These are phyloP conservation scores for Andrographis paniculata DNA, from an alignment of 305 asterid species.

Conservation along the genomic window DNA sequence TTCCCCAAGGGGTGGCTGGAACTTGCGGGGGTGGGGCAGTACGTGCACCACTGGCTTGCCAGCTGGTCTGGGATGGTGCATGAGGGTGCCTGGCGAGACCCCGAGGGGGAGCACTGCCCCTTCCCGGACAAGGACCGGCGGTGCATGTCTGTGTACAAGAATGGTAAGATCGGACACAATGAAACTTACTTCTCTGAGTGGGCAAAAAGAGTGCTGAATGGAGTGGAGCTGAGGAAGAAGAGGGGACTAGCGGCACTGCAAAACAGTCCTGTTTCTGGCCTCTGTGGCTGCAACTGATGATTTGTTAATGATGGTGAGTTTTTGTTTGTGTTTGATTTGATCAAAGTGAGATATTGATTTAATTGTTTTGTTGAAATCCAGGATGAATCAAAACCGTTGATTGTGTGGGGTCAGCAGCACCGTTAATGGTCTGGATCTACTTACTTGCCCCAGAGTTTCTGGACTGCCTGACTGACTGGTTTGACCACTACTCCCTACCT, in stretches of 20 bases:
- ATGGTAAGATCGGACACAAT: constrained; percentile 46
- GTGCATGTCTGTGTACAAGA: constrained; percentile 41
- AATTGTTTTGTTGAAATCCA: too few species aligned
- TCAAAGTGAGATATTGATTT: too few species aligned
- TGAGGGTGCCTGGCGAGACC: constrained; percentile 53
- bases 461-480: too few species aligned
- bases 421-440: too few species aligned
- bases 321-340: too few species aligned
- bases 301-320: too few species aligned
- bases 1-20: constrained; percentile 64
- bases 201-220: constrained; percentile 31
- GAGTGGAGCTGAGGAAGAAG: constrained; percentile 16
- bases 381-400: too few species aligned
- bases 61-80: constrained; percentile 45
- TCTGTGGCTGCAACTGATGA: constrained; percentile 22
- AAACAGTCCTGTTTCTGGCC: constrained; percentile 14
- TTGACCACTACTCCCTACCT: too few species aligned
- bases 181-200: constrained; percentile 41
- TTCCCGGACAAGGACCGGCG: constrained; percentile 25
- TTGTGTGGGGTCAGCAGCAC: too few species aligned
- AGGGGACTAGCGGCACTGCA: background rate
- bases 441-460: too few species aligned
- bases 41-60: constrained; percentile 60
- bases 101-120: constrained; percentile 31
- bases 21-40: constrained; percentile 40